These are phyloP conservation scores for Xylaria palmicola DNA, from an alignment of 495 filamentous ascomycete species.

Conservation along the genomic window DNA sequence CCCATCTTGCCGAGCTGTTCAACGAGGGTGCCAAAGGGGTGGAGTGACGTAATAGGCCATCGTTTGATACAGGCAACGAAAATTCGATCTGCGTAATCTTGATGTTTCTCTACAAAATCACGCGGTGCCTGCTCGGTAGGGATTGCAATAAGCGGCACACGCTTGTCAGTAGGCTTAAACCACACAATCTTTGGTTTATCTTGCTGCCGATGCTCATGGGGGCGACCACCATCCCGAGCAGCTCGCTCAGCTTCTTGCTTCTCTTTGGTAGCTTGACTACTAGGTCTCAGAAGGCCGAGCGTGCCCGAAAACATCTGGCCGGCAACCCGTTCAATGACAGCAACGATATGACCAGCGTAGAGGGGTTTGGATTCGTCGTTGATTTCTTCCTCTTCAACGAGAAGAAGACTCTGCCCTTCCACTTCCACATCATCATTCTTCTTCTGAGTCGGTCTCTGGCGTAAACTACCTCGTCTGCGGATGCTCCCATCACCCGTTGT, in stretches of 20 bases:
- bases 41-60: conserved; percentile 99
- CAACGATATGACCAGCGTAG: conserved; percentile 95
- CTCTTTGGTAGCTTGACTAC: conserved; percentile 98
- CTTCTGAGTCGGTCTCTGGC: conserved; percentile 97
- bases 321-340: conserved; percentile 92
- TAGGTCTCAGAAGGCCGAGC: conserved; percentile 87
- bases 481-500: conserved; percentile 75
- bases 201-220: conserved; percentile 74
- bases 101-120: conserved; percentile 98
- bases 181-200: conserved; percentile 99
- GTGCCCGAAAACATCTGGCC: conserved; percentile 99
- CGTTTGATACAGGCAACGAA: conserved; percentile 99
- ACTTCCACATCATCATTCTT: conserved; percentile 99
- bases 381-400: conserved; percentile 98
- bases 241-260: conserved; percentile 97
- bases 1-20: conserved; percentile 98
- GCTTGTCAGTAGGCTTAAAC: conserved; percentile 99
- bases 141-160: conserved; percentile 95
- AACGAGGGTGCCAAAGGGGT: conserved; percentile 96
- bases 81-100: conserved; percentile 94
- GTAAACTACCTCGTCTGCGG: conserved; percentile 86
- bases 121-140: conserved; percentile 96
- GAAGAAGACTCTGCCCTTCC: conserved; percentile 91
- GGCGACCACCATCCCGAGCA: conserved; percentile 83
- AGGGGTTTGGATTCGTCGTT: conserved; percentile 97